phyloP scores from a whole-genome alignment of 345 rosid genomes.

The Citrus mangshanensis region DNA sequence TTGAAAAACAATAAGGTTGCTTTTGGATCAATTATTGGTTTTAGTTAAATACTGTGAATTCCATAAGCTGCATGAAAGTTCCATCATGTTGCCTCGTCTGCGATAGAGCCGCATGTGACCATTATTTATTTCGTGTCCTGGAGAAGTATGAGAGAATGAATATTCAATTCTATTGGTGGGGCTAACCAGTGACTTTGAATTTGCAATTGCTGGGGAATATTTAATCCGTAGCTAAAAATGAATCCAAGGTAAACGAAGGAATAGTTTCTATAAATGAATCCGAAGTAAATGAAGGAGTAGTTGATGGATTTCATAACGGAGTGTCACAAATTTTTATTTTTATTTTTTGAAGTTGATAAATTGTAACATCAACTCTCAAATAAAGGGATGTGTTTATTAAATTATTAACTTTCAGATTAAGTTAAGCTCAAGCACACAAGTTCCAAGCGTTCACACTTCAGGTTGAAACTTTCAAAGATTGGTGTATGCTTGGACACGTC shows the following conservation, averaged over 20 bases:
- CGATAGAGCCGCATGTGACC: neutral
- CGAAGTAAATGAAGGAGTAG: too few species aligned
- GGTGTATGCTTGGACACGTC: neutral
- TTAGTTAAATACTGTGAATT: too few species aligned
- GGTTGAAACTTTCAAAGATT: neutral
- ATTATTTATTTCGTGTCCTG: neutral
- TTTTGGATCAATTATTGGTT: neutral
- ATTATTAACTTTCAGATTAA: too few species aligned
- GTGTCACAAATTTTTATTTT: too few species aligned
- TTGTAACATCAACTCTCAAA: too few species aligned
- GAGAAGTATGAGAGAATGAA: neutral
- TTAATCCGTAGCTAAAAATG: neutral
- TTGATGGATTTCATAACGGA: too few species aligned
- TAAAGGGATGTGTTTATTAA: too few species aligned
- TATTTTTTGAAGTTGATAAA: too few species aligned
- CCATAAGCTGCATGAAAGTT: neutral
- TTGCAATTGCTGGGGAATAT: neutral
- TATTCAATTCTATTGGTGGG: neutral
- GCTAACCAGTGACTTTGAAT: too few species aligned
- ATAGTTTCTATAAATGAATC: too few species aligned
- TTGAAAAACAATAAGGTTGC: neutral
- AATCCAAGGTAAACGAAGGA: too few species aligned
- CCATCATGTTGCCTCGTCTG: neutral
- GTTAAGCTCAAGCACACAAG: neutral
- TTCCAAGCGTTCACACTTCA: too few species aligned